Base-by-base conservation (phyloP, 192 early-diverging fungal species). In the Pilobolus umbonatus region DNA sequence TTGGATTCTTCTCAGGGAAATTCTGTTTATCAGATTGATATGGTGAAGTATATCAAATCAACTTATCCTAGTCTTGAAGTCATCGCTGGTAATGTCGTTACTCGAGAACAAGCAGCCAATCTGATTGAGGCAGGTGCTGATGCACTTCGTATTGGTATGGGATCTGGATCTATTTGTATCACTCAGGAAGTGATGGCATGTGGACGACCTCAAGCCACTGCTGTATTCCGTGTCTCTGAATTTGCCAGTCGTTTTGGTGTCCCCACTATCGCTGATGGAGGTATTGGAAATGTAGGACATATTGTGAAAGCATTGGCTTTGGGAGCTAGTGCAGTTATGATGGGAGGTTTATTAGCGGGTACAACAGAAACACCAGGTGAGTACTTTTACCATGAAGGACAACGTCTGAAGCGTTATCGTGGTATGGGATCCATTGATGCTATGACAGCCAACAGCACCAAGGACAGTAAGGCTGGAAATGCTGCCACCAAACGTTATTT, bases 111-210 rank as follows among this genome's bases (percentile, higher is more conserved):
- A 76, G 94, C 94, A 31, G 84, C 90, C 51, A 80, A 78, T 59
- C 74, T 98, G 36, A 96, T 96, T 70, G 85, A 74, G 4, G 96
- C 93, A 30, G 96, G 96, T 52, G 96, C 93, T 45, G 96, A 98
- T 65, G 96, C 85, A 48, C 75, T 98, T 58, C 85, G 91, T 59
- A 84, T 98, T 43, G 96, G 96, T 40, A 98, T 98, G 96, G 96
- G 96, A 25, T 89, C 86, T 57, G 96, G 96, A 15, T 91, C 88
- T 21, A 98, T 98, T 65, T 98, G 95, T 80, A 98, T 98, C 59
- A 98, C 95, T 31, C 95, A 98, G 72, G 95, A 96, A 75, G 93
- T 93, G 72, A 98, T 96, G 94, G 94, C 96, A 45, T 94, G 94
- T 51, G 96, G 96, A 65, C 88, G 96, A 63, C 96, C 96, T 35